Evolutionary conservation across 768 basidiomycete genomes (phyloP), one percentile per base, ranked within the genome.

Genomic region (Leccinum boreale): DNA sequence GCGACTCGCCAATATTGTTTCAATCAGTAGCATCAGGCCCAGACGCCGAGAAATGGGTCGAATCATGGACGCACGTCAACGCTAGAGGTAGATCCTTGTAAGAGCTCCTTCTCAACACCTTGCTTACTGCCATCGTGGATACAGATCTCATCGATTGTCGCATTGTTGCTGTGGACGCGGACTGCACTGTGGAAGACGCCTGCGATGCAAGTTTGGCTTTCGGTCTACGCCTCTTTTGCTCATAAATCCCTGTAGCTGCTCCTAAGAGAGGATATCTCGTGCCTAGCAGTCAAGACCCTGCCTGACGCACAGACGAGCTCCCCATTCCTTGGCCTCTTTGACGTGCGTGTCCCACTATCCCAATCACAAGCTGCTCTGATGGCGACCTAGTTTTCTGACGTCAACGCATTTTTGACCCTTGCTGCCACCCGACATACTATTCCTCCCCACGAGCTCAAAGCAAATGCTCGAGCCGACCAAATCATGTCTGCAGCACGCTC

Each of bases 391-490:
- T 92, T 83, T 63, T 85, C 90, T 17, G 91, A 93, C 67, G 87
- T 92, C 11, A 93, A 93, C 67, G 89, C 91, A n/a, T 93, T 92
- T 67, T 72, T 93, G 58, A 90, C 89, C 3, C 76, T 93, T 48
- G 91, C 91, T 10, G 90, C 91, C 7, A 92, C 89, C 4, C 76
- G 85, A 47, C 89, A 92, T 66, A 87, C 85, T 3, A 77, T 88
- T 42, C 71, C 75, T 23, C 77, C 80, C 0, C 85, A 86, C n/a
- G 81, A 86, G 50, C 68, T 88, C 17, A 77, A 78, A 31, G 83
- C 79, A 5, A 81, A 85, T 60, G 72, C 81, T 1, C 82, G 86
- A 3, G 79, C 85, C 23, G 79, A 84, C 58, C 81, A 86, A 56
- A 92, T 93, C 56, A 78, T 92, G 29, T 77, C 79, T 35, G 90